Percentiles rank a stretch among this genome's conserved stretches.
These are phyloP conservation scores for Gloeostereum incarnatum DNA, from an alignment of 768 basidiomycete genomes.

Conservation along the genomic window DNA sequence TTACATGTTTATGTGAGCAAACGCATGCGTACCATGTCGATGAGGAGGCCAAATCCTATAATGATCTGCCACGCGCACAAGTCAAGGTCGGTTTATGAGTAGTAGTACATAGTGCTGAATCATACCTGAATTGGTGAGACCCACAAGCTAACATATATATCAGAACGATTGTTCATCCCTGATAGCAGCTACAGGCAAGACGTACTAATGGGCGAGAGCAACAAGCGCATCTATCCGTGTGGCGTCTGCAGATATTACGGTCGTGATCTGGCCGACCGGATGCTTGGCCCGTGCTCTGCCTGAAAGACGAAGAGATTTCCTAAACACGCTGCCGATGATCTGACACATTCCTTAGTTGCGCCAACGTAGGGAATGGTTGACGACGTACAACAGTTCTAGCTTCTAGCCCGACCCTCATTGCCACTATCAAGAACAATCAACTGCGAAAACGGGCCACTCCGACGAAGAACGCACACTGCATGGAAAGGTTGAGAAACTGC, in stretches of 20 bases:
- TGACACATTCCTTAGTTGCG: neutral
- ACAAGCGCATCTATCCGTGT: slow-evolving; percentile 28
- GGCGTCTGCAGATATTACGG: slow-evolving; percentile 38
- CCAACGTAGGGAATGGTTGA: neutral
- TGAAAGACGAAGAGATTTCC: slow-evolving; percentile 43
- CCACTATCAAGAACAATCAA: slow-evolving; percentile 15
- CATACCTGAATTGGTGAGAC: slow-evolving; percentile 46
- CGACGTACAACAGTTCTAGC: slow-evolving; percentile 36
- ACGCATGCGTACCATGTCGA: slow-evolving; percentile 34
- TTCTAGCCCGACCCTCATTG: slow-evolving; percentile 37
- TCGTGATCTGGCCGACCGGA: slow-evolving; percentile 37
- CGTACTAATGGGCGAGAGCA: slow-evolving; percentile 27
- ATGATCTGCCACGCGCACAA: slow-evolving; percentile 24
- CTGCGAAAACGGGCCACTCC: neutral
- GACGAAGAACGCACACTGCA: slow-evolving; percentile 20
- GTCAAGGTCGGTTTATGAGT: neutral
- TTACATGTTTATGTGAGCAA: neutral
- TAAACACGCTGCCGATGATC: slow-evolving; percentile 28
- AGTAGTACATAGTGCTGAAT: neutral
- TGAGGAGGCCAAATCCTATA: slow-evolving; percentile 51
- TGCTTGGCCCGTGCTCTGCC: slow-evolving; percentile 32
- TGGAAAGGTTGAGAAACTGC: slow-evolving; percentile 28
- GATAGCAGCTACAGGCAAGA: slow-evolving; percentile 3
- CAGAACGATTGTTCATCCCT: too few species aligned
- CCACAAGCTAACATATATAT: slow-evolving; percentile 36